phyloP scores from a whole-genome alignment of 2,329 filamentous ascomycete species.

The Elsinoe ampelina region DNA sequence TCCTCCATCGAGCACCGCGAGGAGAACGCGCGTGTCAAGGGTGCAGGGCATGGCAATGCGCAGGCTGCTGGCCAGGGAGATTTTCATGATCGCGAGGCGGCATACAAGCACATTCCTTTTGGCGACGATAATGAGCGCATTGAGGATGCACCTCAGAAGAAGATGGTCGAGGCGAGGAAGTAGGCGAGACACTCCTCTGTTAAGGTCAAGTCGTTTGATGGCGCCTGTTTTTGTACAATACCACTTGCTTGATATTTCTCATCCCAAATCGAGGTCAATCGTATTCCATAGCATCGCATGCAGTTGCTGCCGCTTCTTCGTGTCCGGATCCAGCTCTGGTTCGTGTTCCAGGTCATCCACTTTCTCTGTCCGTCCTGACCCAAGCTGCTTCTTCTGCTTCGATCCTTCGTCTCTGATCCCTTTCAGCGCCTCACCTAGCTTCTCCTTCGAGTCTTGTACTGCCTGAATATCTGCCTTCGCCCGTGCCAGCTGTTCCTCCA shows the following conservation, averaged over 20 bases:
- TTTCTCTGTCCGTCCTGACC: background rate
- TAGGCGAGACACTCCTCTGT: background rate
- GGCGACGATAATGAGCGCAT: background rate
- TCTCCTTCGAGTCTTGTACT: constrained; percentile 57
- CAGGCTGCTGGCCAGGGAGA: constrained; percentile 15
- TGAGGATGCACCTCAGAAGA: constrained; percentile 24
- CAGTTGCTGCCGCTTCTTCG: background rate
- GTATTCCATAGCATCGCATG: constrained; percentile 17
- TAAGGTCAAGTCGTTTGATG: background rate
- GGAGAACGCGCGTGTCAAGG: constrained; percentile 23
- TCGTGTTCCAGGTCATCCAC: background rate
- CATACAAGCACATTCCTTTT: constrained; percentile 13
- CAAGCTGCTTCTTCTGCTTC: background rate
- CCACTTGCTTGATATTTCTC: constrained; percentile 5
- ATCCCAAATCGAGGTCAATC: constrained; percentile 14
- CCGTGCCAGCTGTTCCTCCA: constrained; percentile 73
- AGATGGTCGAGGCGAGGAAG: constrained; percentile 18
- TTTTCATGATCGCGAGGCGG: constrained; percentile 16
- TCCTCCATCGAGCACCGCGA: constrained; percentile 25
- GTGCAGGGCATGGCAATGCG: constrained; percentile 18
- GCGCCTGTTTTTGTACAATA: background rate
- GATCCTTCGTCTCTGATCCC: constrained; percentile 39
- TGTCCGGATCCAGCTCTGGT: background rate
- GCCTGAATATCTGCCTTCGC: constrained; percentile 64
- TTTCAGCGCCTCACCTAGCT: constrained; percentile 55